These are phyloP conservation scores for Mycena rebaudengoi DNA, from an alignment of 768 basidiomycete species.

Conservation along the genomic window DNA sequence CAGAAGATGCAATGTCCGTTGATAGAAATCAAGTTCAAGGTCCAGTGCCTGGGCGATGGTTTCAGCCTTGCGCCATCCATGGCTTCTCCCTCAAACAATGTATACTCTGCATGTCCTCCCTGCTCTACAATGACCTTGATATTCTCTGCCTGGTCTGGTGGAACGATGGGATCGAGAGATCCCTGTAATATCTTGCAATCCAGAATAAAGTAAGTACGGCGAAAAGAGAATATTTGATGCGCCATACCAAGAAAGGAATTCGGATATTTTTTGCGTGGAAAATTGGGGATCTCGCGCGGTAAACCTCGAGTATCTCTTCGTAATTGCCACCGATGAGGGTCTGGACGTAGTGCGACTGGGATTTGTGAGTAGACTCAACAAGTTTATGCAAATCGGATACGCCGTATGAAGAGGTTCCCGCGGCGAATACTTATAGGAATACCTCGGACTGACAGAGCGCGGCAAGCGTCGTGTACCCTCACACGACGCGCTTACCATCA, in stretches of 20 bases:
- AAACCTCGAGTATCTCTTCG: slow-evolving; percentile 55
- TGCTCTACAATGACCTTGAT: slow-evolving; percentile 49
- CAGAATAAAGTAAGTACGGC: not conserved
- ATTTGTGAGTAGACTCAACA: slow-evolving; percentile 65
- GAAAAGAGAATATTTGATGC: not conserved
- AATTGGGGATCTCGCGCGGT: slow-evolving; percentile 60
- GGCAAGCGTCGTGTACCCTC: slow-evolving; percentile 63
- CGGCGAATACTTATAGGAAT: slow-evolving; percentile 49
- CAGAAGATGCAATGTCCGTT: slow-evolving; percentile 29
- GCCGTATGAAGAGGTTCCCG: slow-evolving; percentile 60
- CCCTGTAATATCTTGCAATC: slow-evolving; percentile 60
- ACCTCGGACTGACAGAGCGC: slow-evolving; percentile 32
- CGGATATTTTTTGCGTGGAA: slow-evolving; percentile 58
- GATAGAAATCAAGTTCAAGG: slow-evolving; percentile 51
- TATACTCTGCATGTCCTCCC: slow-evolving; percentile 51
- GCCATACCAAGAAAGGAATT: slow-evolving; percentile 57
- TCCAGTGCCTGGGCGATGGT: slow-evolving; percentile 51
- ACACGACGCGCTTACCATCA: slow-evolving; percentile 57
- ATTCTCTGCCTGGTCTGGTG: slow-evolving; percentile 55
- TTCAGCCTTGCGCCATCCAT: slow-evolving; percentile 54
- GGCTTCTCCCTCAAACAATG: slow-evolving; percentile 61
- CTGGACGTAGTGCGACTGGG: slow-evolving; percentile 53
- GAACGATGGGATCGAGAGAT: slow-evolving; percentile 57
- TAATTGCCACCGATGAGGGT: slow-evolving; percentile 61
- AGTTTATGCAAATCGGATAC: slow-evolving; percentile 61